A percentile compares a stretch with the other conserved stretches of the same genome.
phyloP scores from a whole-genome alignment of 192 early-diverging fungal species.

The Diversispora eburnea region DNA sequence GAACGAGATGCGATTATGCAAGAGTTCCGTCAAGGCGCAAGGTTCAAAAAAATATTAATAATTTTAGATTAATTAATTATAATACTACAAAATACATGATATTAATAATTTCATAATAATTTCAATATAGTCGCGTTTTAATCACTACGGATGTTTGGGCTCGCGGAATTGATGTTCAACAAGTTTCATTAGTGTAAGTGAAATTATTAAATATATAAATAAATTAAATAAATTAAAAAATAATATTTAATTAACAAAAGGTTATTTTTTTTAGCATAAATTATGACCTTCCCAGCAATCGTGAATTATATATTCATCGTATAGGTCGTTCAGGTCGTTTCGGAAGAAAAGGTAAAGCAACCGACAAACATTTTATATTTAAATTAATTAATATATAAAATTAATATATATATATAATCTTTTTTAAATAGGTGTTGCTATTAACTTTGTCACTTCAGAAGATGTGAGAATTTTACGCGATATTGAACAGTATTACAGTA shows the following conservation, averaged over 20 bases:
- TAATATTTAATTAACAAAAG: background rate
- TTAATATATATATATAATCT: background rate
- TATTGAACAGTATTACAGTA: slow-evolving; percentile 97
- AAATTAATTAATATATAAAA: background rate
- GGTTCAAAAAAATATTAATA: slow-evolving; percentile 39
- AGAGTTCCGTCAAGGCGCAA: slow-evolving; percentile 90
- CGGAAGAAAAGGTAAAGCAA: slow-evolving; percentile 75
- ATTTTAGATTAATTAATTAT: background rate
- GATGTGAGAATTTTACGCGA: slow-evolving; percentile 91
- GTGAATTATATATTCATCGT: slow-evolving; percentile 98
- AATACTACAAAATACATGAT: background rate
- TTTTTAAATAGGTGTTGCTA: slow-evolving; percentile 69
- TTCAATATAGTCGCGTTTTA: slow-evolving; percentile 74
- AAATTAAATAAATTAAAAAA: background rate
- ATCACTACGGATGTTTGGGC: slow-evolving; percentile 99
- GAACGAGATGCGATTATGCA: slow-evolving; percentile 97
- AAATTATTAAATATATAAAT: background rate
- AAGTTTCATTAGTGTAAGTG: slow-evolving; percentile 86
- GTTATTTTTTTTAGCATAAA: slow-evolving; percentile 50
- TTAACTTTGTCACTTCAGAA: slow-evolving; percentile 97
- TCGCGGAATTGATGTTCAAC: slow-evolving; percentile 98
- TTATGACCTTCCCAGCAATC: slow-evolving; percentile 94
- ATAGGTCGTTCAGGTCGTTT: slow-evolving; percentile 98
- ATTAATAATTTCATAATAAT: background rate
- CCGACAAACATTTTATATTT: too few relatives aligned